Evolutionary conservation across 164 flowering plant species (phyloP), one percentile per base, ranked within the genome.

Genomic region (Magnolia changhungtana): DNA sequence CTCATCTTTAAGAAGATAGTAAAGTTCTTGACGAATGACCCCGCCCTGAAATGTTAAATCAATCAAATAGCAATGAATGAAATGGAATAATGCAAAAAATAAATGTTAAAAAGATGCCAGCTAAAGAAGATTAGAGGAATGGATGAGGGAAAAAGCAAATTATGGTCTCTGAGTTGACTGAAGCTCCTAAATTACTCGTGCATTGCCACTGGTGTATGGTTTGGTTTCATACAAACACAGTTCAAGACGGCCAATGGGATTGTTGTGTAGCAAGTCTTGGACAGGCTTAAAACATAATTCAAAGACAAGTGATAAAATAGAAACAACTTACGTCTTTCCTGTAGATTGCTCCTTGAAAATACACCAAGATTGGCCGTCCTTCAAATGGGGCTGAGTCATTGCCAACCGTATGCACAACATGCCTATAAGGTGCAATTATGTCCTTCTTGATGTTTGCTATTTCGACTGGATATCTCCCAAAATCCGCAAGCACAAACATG

Each of bases 401-500:
- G 2, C 82, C 77, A 67, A 83, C 71, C 51, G 85, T 83, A 71
- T 69, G 82, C 77, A 92, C 93, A 69, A 96, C 80, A 80, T 94
- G 99, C 81, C 55, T 86, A 84, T 94, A 96, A 76, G 99, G 99
- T 63, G 94, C 98, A 67, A 94, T 87, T 59, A 94, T 85, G 80
- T 96, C 98, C 81, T 94, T 96, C 21, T 85, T 83, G 61, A 89
- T 58, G 80, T 91, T 96, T 29, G 98, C 97, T 45, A 90, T 80
- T 70, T 80, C 84, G 67, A 55, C 74, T 3, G 92, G 86, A 69
- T 90, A 94, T 75, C 99, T 87, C 49, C 99, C 99, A 78, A 96
- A 96, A 85, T 96, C 99, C 9, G 98, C 94, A 81, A 96, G 95
- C 73, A 94, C 87, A 84, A 94, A 90, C 87, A 85, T 91, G 16